Conservation (phyloP, 2,329 filamentous ascomycete genomes). For the Pestalotiopsis sp. region DNA sequence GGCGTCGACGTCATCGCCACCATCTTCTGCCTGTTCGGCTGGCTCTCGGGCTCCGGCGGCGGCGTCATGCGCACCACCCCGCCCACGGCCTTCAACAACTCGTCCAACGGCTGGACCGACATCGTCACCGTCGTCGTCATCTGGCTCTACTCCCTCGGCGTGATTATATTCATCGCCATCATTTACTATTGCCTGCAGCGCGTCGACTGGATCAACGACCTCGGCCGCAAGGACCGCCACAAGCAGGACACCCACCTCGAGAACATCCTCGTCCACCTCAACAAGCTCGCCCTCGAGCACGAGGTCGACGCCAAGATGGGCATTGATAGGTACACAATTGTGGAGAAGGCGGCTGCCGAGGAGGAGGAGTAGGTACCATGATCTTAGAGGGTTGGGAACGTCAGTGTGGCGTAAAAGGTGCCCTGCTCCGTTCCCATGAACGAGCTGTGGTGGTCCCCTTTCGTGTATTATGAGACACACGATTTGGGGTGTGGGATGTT, state of each 20-base stretch:
- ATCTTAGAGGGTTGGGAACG: not conserved
- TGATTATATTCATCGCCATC: conserved; percentile 67
- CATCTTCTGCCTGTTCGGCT: conserved; percentile 76
- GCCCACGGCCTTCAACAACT: conserved; percentile 34
- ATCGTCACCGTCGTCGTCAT: conserved; percentile 66
- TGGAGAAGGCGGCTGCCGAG: conserved; percentile 30
- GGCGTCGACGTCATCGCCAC: conserved; percentile 73
- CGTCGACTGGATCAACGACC: conserved; percentile 60
- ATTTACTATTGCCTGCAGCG: conserved; percentile 66
- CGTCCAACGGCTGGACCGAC: conserved; percentile 43
- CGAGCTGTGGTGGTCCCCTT: too few species aligned
- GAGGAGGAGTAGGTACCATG: conserved; percentile 21
- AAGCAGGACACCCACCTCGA: conserved; percentile 65
- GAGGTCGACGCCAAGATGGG: conserved; percentile 27
- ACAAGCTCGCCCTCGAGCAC: conserved; percentile 55
- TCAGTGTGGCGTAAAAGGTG: too few species aligned
- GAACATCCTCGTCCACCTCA: conserved; percentile 67
- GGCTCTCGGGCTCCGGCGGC: conserved; percentile 53
- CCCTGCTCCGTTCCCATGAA: too few species aligned
- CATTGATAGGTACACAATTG: conserved; percentile 27
- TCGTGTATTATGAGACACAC: too few species aligned
- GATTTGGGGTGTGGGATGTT: too few species aligned
- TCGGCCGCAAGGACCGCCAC: conserved; percentile 65
- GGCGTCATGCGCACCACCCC: conserved; percentile 34
- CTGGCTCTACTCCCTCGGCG: conserved; percentile 68